These are phyloP conservation scores for Ustilago tritici DNA, from an alignment of 1,284 basidiomycete species.

Conservation along the genomic window DNA sequence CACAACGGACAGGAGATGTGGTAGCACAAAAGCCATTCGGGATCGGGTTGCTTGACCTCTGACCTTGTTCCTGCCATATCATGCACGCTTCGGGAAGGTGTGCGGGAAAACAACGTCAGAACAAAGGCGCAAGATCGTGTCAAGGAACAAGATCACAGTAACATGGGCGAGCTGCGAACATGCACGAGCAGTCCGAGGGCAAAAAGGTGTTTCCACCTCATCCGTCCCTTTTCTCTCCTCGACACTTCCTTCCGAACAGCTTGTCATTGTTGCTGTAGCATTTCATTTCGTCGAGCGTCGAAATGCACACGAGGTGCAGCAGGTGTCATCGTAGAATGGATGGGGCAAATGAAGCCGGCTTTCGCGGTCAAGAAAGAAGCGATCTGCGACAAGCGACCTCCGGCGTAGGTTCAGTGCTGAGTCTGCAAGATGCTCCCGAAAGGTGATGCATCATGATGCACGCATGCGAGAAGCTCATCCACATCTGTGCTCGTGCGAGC, in stretches of 20 bases:
- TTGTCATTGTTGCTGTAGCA: not conserved
- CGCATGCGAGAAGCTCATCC: not conserved
- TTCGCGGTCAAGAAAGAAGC: not conserved
- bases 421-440: not conserved
- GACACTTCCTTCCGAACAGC: slow-evolving; percentile 2
- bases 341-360: not conserved
- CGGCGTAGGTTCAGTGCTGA: not conserved
- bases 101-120: not conserved
- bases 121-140: not conserved
- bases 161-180: not conserved
- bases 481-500: not conserved
- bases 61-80: not conserved
- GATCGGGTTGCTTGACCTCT: slow-evolving; percentile 4
- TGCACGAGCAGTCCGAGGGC: not conserved
- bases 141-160: not conserved
- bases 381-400: not conserved
- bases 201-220: not conserved
- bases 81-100: not conserved
- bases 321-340: not conserved
- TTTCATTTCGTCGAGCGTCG: not conserved
- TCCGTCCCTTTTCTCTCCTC: not conserved
- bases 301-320: not conserved
- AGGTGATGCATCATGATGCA: not conserved
- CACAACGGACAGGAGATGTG: not conserved
- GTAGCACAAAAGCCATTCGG: not conserved